phyloP scores from a whole-genome alignment of 1,139 yeast species.

The Suhomyces chickasaworum region DNA sequence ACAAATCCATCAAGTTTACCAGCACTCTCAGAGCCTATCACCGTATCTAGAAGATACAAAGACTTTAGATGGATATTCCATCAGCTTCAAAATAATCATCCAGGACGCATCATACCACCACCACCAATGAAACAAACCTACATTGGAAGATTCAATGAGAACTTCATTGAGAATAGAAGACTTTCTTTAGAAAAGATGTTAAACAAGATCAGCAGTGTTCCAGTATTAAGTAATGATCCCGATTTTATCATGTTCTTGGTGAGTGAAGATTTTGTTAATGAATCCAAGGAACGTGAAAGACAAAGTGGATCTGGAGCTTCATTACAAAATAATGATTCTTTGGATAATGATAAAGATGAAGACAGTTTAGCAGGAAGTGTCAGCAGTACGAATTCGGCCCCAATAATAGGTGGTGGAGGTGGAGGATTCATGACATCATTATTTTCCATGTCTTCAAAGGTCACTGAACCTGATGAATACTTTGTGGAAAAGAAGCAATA shows the following conservation, averaged over 20 bases:
- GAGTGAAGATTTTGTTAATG: conserved; percentile 66
- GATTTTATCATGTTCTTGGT: conserved; percentile 81
- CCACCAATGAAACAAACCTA: conserved; percentile 93
- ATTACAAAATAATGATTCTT: conserved; percentile 42
- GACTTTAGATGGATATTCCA: conserved; percentile 90
- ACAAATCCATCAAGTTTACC: conserved; percentile 23
- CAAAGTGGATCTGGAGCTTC: conserved; percentile 57
- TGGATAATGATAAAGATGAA: conserved; percentile 33
- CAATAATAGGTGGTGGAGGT: conserved; percentile 24
- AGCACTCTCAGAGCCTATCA: conserved; percentile 32
- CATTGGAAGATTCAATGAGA: conserved; percentile 84
- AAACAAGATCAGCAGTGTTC: conserved; percentile 59
- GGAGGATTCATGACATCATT: conserved; percentile 66
- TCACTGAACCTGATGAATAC: conserved; percentile 77
- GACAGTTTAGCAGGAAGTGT: conserved; percentile 9
- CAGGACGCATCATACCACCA: conserved; percentile 91
- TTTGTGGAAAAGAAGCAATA: conserved; percentile 70
- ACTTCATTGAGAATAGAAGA: conserved; percentile 84
- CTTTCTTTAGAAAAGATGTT: conserved; percentile 89
- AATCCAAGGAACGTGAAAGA: conserved; percentile 64
- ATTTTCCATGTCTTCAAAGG: conserved; percentile 60
- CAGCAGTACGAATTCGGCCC: conserved; percentile 9
- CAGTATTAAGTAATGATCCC: conserved; percentile 62
- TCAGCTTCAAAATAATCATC: conserved; percentile 82
- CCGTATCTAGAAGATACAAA: conserved; percentile 74